A percentile compares a stretch with the other conserved stretches of the same genome.
Evolutionary conservation across 495 filamentous ascomycete species (phyloP).

Genomic region (Aspergillus coremiiformis): DNA sequence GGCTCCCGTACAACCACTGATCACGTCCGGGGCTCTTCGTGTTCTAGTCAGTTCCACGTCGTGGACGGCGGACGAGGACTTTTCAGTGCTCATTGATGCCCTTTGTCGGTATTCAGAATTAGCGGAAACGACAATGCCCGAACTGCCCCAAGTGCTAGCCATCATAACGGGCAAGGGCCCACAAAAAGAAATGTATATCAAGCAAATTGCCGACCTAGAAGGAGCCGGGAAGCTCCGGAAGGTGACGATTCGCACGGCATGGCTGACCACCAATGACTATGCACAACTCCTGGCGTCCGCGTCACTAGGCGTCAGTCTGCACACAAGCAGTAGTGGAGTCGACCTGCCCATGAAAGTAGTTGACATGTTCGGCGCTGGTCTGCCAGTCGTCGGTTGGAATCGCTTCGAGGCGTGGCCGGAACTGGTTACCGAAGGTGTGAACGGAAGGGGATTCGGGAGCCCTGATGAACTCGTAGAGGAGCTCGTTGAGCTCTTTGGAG

Average conservation of each 20-base stretch:
- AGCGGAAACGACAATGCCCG: constrained; percentile 22
- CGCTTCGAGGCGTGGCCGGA: constrained; percentile 81
- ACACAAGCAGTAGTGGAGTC: constrained; percentile 87
- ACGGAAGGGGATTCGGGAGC: constrained; percentile 73
- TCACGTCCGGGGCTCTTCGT: constrained; percentile 49
- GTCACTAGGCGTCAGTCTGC: constrained; percentile 83
- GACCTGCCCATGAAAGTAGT: constrained; percentile 99
- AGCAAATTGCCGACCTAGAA: constrained; percentile 52
- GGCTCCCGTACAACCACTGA: constrained; percentile 41
- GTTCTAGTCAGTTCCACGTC: constrained; percentile 87
- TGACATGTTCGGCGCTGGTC: constrained; percentile 91
- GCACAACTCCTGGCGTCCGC: constrained; percentile 78
- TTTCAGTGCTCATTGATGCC: constrained; percentile 79
- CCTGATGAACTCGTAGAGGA: constrained; percentile 50
- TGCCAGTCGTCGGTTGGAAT: constrained; percentile 83
- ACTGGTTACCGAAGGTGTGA: constrained; percentile 75
- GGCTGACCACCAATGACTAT: constrained; percentile 77
- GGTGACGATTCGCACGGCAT: constrained; percentile 70
- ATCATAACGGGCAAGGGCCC: constrained; percentile 94
- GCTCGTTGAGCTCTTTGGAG: constrained; percentile 55
- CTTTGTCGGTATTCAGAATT: constrained; percentile 61
- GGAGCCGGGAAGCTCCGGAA: constrained; percentile 51
- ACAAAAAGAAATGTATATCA: constrained; percentile 65
- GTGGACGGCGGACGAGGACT: constrained; percentile 97
- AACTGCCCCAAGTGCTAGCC: constrained; percentile 61